A percentile compares a stretch with the other conserved stretches of the same genome.
Evolutionary conservation across 192 early-diverging fungal genomes (phyloP).

Genomic region (Allomyces macrogynus): DNA sequence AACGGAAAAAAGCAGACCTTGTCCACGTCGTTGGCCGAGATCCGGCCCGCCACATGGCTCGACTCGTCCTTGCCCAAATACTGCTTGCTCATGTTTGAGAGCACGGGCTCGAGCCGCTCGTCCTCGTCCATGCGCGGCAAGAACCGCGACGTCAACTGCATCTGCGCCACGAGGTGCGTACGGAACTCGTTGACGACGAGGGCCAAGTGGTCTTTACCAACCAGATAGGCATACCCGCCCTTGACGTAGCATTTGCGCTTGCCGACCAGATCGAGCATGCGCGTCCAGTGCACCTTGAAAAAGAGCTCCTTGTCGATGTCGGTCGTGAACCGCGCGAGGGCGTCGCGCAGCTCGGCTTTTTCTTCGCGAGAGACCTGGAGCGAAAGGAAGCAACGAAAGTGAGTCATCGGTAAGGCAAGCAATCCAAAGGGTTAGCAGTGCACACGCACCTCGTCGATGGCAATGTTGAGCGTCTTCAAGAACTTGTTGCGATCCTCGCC

Average conservation of each 20-base stretch:
- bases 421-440: too few species aligned
- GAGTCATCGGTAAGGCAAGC: too few species aligned
- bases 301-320: slow-evolving; percentile 15
- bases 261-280: slow-evolving; percentile 37
- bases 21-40: slow-evolving; percentile 48
- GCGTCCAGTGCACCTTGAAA: slow-evolving; percentile 46
- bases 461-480: background rate
- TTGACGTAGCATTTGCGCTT: slow-evolving; percentile 37
- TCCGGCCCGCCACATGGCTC: slow-evolving; percentile 23
- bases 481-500: slow-evolving; percentile 14
- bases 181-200: slow-evolving; percentile 62
- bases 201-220: slow-evolving; percentile 40
- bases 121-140: slow-evolving; percentile 80
- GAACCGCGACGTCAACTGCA: slow-evolving; percentile 50
- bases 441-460: slow-evolving; percentile 16
- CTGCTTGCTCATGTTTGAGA: slow-evolving; percentile 69
- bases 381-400: background rate
- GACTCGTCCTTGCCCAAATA: slow-evolving; percentile 43
- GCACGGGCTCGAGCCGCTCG: slow-evolving; percentile 67
- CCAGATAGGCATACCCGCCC: slow-evolving; percentile 49
- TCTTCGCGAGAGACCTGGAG: slow-evolving; percentile 10
- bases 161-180: slow-evolving; percentile 22
- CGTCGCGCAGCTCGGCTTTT: slow-evolving; percentile 7
- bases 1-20: slow-evolving; percentile 8
- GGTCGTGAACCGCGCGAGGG: slow-evolving; percentile 6